phyloP scores from a whole-genome alignment of 768 basidiomycete species.

The Mycena polygramma region DNA sequence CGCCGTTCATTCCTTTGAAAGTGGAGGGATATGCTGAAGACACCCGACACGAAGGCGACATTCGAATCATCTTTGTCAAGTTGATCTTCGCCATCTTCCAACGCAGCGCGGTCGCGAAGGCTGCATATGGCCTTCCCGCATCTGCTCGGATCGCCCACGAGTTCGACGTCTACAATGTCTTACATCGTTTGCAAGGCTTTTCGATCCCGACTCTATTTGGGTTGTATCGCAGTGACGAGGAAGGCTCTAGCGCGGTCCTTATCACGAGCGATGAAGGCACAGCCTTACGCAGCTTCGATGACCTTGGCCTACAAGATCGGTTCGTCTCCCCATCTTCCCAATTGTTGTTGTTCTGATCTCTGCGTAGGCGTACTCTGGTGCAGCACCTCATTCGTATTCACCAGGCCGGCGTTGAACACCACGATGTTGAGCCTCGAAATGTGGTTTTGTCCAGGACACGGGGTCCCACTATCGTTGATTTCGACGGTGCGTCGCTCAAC shows the following conservation, averaged over 20 bases:
- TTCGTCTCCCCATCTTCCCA: background rate
- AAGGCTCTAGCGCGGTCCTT: conserved; percentile 4
- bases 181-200: conserved; percentile 13
- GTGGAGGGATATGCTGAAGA: conserved; percentile 16
- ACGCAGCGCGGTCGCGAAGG: conserved; percentile 8
- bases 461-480: conserved; percentile 19
- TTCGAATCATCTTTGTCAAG: conserved; percentile 7
- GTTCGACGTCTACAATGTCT: conserved; percentile 12
- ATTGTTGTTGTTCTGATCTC: background rate
- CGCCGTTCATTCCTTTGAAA: conserved; percentile 2
- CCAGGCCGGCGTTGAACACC: conserved; percentile 9
- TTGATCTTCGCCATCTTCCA: conserved; percentile 10
- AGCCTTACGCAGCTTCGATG: conserved; percentile 4
- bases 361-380: background rate
- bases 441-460: conserved; percentile 1
- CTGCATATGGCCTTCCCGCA: conserved; percentile 13
- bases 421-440: conserved; percentile 18
- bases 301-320: conserved; percentile 9
- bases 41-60: conserved; percentile 14
- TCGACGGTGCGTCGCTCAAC: conserved; percentile 13
- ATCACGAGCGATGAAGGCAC: conserved; percentile 14
- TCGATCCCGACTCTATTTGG: conserved; percentile 11
- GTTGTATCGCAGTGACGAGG: background rate
- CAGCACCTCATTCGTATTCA: conserved; percentile 14
- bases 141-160: conserved; percentile 6